Base-by-base conservation (phyloP, 2,329 filamentous ascomycete genomes). In the Capronia epimyces region DNA sequence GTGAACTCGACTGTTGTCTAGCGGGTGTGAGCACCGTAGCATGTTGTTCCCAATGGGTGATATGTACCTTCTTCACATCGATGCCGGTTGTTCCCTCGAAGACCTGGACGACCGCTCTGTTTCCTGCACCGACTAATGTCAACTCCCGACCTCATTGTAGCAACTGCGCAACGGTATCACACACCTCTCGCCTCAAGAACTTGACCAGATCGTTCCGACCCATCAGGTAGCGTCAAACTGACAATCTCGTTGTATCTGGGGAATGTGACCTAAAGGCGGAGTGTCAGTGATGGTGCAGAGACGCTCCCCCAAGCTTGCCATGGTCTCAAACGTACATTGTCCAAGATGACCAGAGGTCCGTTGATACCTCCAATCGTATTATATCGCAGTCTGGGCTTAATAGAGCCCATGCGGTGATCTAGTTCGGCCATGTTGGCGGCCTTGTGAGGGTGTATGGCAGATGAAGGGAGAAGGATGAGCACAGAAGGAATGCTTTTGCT, bases 311-410 rank as follows among this genome's bases (percentile, higher is more conserved):
- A 7, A 31, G 39, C 43, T 29, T 31, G 50, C 52, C 40, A 44
- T 40, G 42, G 39, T 60, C 40, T 36, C 15, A 45, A 55, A 74
- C 83, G 62, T 71, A 95, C 91, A 81, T 95, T 94, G 70, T 97
- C 93, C 62, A 98, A 81, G 67, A 98, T 91, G 68, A 98, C 93
- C 72, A 98, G 81, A 65, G 93, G 93, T 53, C 93, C 93, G 75
- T 98, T 98, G 73, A 98, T 85, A 77, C 91, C 91, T 67, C 89
- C 88, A 68, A 98, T 89, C 64, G 93, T 98, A 78, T 98, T 98
- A 82, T 98, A 98, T 66, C 86, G 84, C 73, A 97, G 79, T 68
- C 83, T 77, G 62, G 84, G 84, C 67, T 82, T 79, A 68, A 87
- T 72, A 63, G 68, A 67, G 59, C 67, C 67, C 72, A 75, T 74